A percentile compares a stretch with the other conserved stretches of the same genome.
Evolutionary conservation across 1,284 basidiomycete species (phyloP).

Genomic region (Cutaneotrichosporon mucoides): DNA sequence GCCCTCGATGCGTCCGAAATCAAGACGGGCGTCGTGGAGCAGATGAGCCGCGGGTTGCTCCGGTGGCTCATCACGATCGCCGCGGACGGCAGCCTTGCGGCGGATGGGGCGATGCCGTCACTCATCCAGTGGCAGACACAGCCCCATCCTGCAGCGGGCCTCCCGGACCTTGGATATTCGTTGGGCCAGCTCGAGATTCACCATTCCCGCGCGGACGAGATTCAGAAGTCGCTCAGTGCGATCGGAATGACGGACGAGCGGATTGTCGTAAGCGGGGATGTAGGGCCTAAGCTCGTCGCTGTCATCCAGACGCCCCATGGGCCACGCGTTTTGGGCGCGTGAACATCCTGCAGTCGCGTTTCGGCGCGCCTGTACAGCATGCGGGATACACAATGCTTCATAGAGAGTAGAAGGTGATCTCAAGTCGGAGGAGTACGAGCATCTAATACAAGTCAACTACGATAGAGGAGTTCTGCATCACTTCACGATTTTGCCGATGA

Average conservation of each 20-base stretch:
- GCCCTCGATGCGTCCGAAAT: background rate
- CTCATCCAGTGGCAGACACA: slow-evolving; percentile 6
- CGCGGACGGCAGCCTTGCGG: slow-evolving; percentile 3
- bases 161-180: slow-evolving; percentile 2
- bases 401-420: too few relatives aligned
- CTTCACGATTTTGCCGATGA: too few relatives aligned
- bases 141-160: slow-evolving; percentile 4
- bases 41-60: slow-evolving; percentile 4
- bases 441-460: too few relatives aligned
- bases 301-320: slow-evolving; percentile 5
- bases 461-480: too few relatives aligned
- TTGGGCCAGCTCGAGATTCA: slow-evolving; percentile 3
- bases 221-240: background rate
- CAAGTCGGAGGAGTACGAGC: too few relatives aligned
- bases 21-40: slow-evolving; percentile 4
- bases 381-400: too few relatives aligned
- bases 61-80: slow-evolving; percentile 12
- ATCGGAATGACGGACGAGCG: background rate
- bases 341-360: too few relatives aligned
- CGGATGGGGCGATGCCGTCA: slow-evolving; percentile 6
- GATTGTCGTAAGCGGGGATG: background rate
- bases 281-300: background rate
- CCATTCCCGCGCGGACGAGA: background rate
- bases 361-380: too few relatives aligned
- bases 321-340: background rate